These are phyloP conservation scores for Fusarium ambrosium DNA, from an alignment of 2,329 filamentous ascomycete genomes.

Conservation along the genomic window DNA sequence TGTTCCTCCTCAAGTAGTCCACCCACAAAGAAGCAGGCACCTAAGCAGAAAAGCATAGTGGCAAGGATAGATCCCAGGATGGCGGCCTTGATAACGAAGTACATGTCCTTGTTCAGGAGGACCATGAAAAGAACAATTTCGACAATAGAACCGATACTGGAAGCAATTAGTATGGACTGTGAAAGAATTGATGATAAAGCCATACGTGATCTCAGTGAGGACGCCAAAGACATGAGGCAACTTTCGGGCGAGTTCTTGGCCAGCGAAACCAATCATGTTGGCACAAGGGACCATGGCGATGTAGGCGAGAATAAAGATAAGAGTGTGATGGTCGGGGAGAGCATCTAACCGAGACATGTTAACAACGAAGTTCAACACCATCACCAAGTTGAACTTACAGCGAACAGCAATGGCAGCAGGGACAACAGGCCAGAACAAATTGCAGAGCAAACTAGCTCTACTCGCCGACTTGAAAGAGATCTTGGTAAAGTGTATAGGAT, in stretches of 20 bases:
- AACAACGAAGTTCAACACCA: constrained; percentile 1
- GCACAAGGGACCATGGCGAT: constrained; percentile 66
- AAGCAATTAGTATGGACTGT: constrained; percentile 14
- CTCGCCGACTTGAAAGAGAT: constrained; percentile 61
- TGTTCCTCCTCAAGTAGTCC: constrained; percentile 78
- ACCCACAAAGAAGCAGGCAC: constrained; percentile 83
- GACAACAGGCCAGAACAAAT: constrained; percentile 65
- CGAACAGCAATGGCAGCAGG: constrained; percentile 62
- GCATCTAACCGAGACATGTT: constrained; percentile 45
- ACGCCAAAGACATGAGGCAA: constrained; percentile 80
- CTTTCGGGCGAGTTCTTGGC: constrained; percentile 82
- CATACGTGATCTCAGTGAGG: constrained; percentile 69
- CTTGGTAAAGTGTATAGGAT: constrained; percentile 58
- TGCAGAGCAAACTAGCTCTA: constrained; percentile 61
- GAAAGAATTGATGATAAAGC: not conserved
- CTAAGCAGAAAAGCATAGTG: constrained; percentile 84
- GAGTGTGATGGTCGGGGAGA: constrained; percentile 54
- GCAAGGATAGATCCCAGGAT: constrained; percentile 87
- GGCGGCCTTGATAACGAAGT: constrained; percentile 84
- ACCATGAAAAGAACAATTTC: constrained; percentile 89
- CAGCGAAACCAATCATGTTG: constrained; percentile 64
- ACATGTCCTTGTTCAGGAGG: constrained; percentile 68
- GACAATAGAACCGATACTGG: constrained; percentile 76
- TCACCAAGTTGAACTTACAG: constrained; percentile 42
- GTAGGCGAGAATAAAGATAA: constrained; percentile 63